Evolutionary conservation across 1,284 basidiomycete genomes (phyloP), one percentile per base, ranked within the genome.

Genomic region (Psilocybe mexicana): DNA sequence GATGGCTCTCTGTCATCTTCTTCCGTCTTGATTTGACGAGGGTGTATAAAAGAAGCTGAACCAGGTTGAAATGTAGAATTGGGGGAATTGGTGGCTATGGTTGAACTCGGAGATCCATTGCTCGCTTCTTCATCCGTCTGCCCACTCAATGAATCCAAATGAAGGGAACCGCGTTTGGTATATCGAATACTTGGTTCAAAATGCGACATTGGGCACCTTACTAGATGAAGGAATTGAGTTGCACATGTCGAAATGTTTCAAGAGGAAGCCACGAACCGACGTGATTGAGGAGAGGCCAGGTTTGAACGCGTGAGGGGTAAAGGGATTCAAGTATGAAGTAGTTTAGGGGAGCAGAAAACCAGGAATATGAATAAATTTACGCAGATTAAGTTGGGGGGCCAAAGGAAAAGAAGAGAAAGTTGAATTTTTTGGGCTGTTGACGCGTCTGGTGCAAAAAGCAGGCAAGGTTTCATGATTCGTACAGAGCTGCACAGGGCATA

Each of bases 1-100:
- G 52, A 52, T n/a, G 60, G 59, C n/a, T 67, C 62, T 47, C 61
- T 63, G n/a, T 66, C 65, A n/a, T 66, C 65, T 36, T 65, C 59
- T 40, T 40, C 38, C 10, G 11, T 4, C 10, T 12, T 7, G 55
- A 43, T 10, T 59, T 61, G 10, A 54, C 44, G 2, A 40, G 10
- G 38, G 38, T 40, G 38, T 40, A 40, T 12, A 8, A n/a, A 40
- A n/a, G 38, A 40, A 12, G 38, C 38, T n/a, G 38, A 40, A n/a
- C 12, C n/a, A 3, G 8, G 6, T 6, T 14, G 28, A 43, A 45
- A 42, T 30, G 59, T 12, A 58, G 60, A 12, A 57, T 55, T 35
- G 42, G 57, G 59, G 43, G 55, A 59, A 10, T 50, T 53, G 28
- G 56, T 43, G n/a, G 47, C 35, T 8, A 18, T 51, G 5, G 62